phyloP scores from a whole-genome alignment of 1,284 basidiomycete species.

The Rhodotorula sp. region DNA sequence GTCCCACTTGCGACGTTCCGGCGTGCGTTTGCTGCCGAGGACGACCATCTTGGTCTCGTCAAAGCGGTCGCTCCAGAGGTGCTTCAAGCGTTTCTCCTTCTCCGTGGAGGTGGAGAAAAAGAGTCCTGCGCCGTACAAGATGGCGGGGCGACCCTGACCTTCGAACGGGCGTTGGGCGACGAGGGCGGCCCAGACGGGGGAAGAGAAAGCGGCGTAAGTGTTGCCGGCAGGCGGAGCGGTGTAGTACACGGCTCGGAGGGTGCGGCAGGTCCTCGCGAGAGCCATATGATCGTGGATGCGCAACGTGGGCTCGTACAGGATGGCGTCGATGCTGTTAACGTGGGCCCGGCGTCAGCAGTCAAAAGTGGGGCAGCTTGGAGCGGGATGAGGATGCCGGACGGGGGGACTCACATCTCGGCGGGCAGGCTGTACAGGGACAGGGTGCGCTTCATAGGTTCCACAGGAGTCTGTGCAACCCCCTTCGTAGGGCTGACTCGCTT shows the following conservation, averaged over 20 bases:
- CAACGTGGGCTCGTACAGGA: constrained; percentile 10
- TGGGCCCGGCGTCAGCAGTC: neutral
- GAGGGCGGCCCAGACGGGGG: constrained; percentile 11
- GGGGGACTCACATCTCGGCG: constrained; percentile 11
- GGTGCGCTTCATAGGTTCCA: neutral
- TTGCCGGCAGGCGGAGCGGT: neutral
- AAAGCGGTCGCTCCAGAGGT: constrained; percentile 10
- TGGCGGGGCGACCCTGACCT: neutral
- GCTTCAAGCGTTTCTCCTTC: constrained; percentile 1
- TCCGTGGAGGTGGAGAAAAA: neutral
- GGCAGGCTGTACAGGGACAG: constrained; percentile 3
- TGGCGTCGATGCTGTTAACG: constrained; percentile 16
- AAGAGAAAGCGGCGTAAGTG: neutral
- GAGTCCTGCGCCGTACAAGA: neutral
- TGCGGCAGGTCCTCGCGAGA: constrained; percentile 25
- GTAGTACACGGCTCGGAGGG: constrained; percentile 27
- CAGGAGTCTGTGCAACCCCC: neutral
- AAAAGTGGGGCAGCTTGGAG: neutral
- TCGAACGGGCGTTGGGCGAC: constrained; percentile 8
- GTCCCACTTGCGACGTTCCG: neutral
- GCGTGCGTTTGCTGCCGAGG: neutral
- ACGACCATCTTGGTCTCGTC: constrained; percentile 1
- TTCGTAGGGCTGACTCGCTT: neutral
- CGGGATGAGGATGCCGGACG: neutral
- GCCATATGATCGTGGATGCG: constrained; percentile 22